Conservation (phyloP, 2,329 filamentous ascomycete genomes). For the Hypoxylon sp. region DNA sequence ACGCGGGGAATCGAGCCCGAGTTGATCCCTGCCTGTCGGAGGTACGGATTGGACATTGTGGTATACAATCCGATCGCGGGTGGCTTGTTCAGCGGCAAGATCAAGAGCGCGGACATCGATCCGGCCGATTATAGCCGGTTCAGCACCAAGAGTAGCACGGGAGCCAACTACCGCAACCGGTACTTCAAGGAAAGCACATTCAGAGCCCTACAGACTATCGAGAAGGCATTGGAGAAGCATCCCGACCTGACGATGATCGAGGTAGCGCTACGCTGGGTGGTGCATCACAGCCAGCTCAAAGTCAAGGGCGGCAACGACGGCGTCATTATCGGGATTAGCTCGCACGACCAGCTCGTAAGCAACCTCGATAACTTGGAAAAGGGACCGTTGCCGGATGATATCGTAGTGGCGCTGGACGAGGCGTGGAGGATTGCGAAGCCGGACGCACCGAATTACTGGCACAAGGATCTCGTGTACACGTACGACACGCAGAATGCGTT, state of each 20-base stretch:
- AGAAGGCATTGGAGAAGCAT: conserved; percentile 77
- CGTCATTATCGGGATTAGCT: conserved; percentile 72
- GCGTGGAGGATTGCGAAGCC: conserved; percentile 81
- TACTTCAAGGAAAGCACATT: conserved; percentile 79
- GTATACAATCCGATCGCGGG: conserved; percentile 88
- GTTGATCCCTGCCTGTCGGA: conserved; percentile 78
- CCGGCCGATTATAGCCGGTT: conserved; percentile 78
- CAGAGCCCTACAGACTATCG: conserved; percentile 76
- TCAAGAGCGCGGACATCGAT: conserved; percentile 74
- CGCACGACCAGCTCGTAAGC: conserved; percentile 68
- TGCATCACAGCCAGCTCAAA: conserved; percentile 76
- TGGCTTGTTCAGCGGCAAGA: conserved; percentile 84
- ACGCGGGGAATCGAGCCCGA: conserved; percentile 82
- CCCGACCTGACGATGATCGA: conserved; percentile 76
- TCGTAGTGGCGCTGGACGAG: conserved; percentile 80
- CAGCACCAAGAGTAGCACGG: conserved; percentile 66
- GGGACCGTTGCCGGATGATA: conserved; percentile 82
- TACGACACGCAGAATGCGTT: conserved; percentile 75
- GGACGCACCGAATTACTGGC: conserved; percentile 68
- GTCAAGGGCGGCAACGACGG: conserved; percentile 69
- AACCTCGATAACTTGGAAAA: conserved; percentile 73
- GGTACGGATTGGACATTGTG: conserved; percentile 84
- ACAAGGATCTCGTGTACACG: conserved; percentile 74
- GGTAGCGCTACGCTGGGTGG: conserved; percentile 79
- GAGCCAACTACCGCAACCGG: conserved; percentile 72